A percentile compares a stretch with the other conserved stretches of the same genome.
Conservation (phyloP, 179 eudicot genomes). For the Spergularia azorica region DNA sequence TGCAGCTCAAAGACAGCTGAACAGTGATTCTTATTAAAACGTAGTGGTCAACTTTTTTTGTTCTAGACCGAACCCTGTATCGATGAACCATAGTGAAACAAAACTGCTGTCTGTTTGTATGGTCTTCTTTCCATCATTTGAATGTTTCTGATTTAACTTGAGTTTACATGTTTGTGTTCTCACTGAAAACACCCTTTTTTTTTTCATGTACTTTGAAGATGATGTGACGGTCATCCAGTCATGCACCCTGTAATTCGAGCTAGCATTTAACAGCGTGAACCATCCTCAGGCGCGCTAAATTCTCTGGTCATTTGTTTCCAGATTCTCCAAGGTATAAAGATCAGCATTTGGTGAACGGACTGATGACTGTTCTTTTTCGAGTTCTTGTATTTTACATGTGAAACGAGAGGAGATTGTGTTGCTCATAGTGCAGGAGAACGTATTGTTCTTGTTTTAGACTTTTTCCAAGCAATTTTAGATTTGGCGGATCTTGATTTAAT, state of each 20-base stretch:
- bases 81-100: neutral
- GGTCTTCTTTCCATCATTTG: neutral
- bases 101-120: neutral
- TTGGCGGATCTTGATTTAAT: too few relatives aligned
- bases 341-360: neutral
- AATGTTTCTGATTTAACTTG: neutral
- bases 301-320: neutral
- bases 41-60: neutral
- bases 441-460: too few relatives aligned
- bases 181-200: neutral
- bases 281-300: neutral
- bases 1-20: neutral
- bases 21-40: too few relatives aligned
- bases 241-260: neutral
- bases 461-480: too few relatives aligned
- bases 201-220: slow-evolving; percentile 7
- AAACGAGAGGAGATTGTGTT: too few relatives aligned
- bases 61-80: neutral
- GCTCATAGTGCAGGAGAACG: too few relatives aligned
- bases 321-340: neutral
- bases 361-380: neutral
- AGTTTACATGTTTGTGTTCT: neutral
- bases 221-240: neutral
- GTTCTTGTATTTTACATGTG: too few relatives aligned
- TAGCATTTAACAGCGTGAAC: neutral